Percentiles rank a stretch among this genome's conserved stretches.
Conservation (phyloP, 768 basidiomycete species). For the Kwoniella dendrophila region DNA sequence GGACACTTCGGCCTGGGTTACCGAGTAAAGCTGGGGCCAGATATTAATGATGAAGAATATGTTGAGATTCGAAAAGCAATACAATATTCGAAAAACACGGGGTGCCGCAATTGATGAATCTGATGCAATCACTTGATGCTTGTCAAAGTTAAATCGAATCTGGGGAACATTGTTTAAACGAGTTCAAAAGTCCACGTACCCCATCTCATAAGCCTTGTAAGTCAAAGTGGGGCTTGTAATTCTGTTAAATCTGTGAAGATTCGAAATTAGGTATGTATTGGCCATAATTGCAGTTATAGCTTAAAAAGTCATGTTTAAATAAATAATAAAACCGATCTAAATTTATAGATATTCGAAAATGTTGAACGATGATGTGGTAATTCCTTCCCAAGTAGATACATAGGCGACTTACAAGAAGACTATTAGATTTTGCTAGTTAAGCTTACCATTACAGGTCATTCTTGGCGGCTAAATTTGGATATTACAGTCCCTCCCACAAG, state of each 20-base stretch:
- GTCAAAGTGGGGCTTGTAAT: background rate
- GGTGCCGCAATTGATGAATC: background rate
- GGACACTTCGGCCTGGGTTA: too few species aligned
- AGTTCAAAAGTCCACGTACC: background rate
- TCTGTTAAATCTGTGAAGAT: background rate
- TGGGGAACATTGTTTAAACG: background rate
- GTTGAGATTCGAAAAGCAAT: too few species aligned
- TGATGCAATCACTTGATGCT: too few species aligned
- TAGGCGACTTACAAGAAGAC: background rate
- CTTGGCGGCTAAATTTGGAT: too few species aligned
- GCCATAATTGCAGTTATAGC: too few species aligned
- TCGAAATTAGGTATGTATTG: too few species aligned
- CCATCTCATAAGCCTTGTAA: background rate
- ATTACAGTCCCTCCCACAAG: too few species aligned
- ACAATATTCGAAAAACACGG: constrained; percentile 15
- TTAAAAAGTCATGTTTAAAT: too few species aligned
- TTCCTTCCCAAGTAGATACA: background rate
- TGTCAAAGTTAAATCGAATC: background rate
- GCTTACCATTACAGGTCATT: background rate
- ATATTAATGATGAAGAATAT: too few species aligned
- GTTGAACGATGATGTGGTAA: constrained; percentile 3
- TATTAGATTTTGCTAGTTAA: background rate
- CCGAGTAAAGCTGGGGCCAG: too few species aligned
- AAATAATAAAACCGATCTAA: background rate
- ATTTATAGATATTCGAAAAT: background rate